These are phyloP conservation scores for Apocynum venetum DNA, from an alignment of 257 asterid genomes.

Conservation along the genomic window DNA sequence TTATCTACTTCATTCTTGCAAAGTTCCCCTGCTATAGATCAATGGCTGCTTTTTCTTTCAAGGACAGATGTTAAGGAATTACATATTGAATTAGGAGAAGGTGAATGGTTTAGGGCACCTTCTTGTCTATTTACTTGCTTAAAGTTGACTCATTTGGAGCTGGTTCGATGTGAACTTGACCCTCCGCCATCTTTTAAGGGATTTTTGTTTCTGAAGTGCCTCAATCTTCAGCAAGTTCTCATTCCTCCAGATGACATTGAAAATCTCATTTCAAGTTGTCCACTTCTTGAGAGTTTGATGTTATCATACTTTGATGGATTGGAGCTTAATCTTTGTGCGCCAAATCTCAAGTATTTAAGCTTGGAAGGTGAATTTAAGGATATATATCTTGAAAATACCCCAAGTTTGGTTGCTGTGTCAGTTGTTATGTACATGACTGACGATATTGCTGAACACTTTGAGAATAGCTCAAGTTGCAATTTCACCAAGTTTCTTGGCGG, in stretches of 20 bases:
- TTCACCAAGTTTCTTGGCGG: conserved; percentile 77
- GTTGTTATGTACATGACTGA: conserved; percentile 82
- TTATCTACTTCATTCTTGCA: conserved; percentile 45
- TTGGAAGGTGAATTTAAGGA: conserved; percentile 94
- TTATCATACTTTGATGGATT: conserved; percentile 67
- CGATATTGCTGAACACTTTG: conserved; percentile 66
- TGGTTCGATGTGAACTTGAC: conserved; percentile 65
- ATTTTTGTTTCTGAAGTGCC: conserved; percentile 54
- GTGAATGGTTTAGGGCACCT: conserved; percentile 79
- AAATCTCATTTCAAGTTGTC: conserved; percentile 72
- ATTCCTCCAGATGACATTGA: conserved; percentile 67
- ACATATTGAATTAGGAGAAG: conserved; percentile 66
- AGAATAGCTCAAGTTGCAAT: conserved; percentile 71
- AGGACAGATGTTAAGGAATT: conserved; percentile 68
- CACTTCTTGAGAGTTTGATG: conserved; percentile 70
- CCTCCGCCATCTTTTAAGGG: conserved; percentile 73
- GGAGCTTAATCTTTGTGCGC: conserved; percentile 68
- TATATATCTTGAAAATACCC: conserved; percentile 64
- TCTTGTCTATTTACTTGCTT: conserved; percentile 60
- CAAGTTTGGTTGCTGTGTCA: conserved; percentile 47
- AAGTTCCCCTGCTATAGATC: conserved; percentile 60
- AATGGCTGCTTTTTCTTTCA: conserved; percentile 85
- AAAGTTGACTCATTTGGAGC: conserved; percentile 62
- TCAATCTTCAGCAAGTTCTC: conserved; percentile 65
- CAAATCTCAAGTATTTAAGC: conserved; percentile 67